These are phyloP conservation scores for Thoreauomyces humboldtii DNA, from an alignment of 192 early-diverging fungal species.

Conservation along the genomic window DNA sequence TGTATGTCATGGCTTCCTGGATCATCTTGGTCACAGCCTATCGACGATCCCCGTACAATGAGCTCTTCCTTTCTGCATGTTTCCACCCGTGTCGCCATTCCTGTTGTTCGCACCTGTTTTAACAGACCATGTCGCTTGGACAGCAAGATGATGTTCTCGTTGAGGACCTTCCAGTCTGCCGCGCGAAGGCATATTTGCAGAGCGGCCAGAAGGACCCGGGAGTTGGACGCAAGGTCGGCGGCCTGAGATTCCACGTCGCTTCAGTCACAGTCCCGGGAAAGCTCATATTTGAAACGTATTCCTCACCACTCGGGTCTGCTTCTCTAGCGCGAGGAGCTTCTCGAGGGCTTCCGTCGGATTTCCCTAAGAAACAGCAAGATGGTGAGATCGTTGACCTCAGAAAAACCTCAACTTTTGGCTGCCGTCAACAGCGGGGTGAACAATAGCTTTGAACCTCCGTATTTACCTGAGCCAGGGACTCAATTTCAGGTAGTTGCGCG, in stretches of 20 bases:
- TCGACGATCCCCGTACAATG: background rate
- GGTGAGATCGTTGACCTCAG: no score
- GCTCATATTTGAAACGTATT: no score
- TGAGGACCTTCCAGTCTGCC: conserved; percentile 83
- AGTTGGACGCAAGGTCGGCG: conserved; percentile 85
- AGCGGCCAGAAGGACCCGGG: conserved; percentile 77
- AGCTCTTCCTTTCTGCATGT: no score
- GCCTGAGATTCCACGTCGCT: conserved; percentile 45
- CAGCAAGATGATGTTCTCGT: conserved; percentile 86
- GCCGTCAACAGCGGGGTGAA: no score
- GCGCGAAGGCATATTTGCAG: conserved; percentile 71
- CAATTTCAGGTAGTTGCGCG: conserved; percentile 75
- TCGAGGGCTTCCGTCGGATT: conserved; percentile 84
- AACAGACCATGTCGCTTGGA: conserved; percentile 98
- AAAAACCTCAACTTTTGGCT: no score
- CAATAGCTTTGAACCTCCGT: no score
- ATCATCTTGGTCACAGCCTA: conserved; percentile 95
- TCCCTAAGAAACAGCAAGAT: conserved; percentile 32
- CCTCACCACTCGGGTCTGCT: conserved; percentile 90
- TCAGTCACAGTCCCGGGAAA: background rate
- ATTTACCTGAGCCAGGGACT: conserved; percentile 62
- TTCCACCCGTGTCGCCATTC: no score
- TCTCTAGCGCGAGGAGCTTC: conserved; percentile 81
- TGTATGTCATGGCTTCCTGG: conserved; percentile 82
- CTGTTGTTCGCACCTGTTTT: conserved; percentile 75